Evolutionary conservation across 306 rosid species (phyloP).

Genomic region (Lotus japonicus): DNA sequence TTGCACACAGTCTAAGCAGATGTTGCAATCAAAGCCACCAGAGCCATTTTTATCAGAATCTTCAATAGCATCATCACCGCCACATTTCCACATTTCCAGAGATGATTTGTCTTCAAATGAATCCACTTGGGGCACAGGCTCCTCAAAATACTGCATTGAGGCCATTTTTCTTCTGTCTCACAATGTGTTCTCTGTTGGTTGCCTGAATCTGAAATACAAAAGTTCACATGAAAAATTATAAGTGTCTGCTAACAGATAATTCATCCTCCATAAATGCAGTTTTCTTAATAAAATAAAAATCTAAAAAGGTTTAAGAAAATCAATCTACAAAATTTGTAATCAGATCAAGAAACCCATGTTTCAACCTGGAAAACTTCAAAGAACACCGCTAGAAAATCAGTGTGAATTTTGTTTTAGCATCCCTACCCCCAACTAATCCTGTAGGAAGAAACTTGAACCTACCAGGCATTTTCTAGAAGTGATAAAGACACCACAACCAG

Average conservation of each 20-base stretch:
- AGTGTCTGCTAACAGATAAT: background rate
- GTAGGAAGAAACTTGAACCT: slow-evolving; percentile 3
- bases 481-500: background rate
- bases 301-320: background rate
- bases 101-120: slow-evolving; percentile 37
- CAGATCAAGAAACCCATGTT: background rate
- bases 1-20: slow-evolving; percentile 68
- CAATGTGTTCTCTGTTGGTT: background rate
- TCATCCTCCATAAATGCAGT: background rate
- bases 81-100: slow-evolving; percentile 33
- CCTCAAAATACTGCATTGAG: slow-evolving; percentile 42
- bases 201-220: slow-evolving; percentile 25
- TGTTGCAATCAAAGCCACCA: slow-evolving; percentile 78
- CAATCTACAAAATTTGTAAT: background rate
- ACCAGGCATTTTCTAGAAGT: background rate
- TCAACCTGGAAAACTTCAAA: background rate
- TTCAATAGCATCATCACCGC: slow-evolving; percentile 22
- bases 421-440: background rate
- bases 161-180: slow-evolving; percentile 32
- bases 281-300: background rate
- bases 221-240: background rate
- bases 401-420: background rate
- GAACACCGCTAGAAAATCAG: background rate
- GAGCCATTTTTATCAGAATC: slow-evolving; percentile 35
- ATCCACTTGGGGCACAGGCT: slow-evolving; percentile 19